phyloP scores from a whole-genome alignment of 202 grass and related monocot genomes.

The Schoenoplectus tabernaemontani region DNA sequence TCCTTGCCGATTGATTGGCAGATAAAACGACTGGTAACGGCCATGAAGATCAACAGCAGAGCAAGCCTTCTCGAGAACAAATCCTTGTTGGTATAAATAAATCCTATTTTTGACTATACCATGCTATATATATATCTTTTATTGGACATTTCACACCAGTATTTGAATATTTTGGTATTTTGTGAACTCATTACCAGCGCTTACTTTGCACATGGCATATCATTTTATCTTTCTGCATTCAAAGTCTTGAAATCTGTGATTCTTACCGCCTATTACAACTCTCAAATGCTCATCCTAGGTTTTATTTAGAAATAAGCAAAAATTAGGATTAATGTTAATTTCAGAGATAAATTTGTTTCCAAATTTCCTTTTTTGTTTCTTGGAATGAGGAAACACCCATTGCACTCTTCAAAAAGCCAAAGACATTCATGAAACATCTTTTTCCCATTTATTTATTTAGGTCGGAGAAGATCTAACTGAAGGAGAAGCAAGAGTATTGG shows the following conservation, averaged over 20 bases:
- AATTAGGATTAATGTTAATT: neutral
- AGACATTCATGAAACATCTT: neutral
- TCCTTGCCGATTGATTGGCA: slow-evolving; percentile 66
- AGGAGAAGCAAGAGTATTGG: slow-evolving; percentile 51
- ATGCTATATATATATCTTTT: neutral
- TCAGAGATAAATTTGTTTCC: neutral
- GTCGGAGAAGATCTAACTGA: slow-evolving; percentile 64
- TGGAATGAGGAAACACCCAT: neutral
- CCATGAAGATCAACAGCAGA: slow-evolving; percentile 87
- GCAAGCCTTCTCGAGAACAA: slow-evolving; percentile 79
- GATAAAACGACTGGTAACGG: slow-evolving; percentile 55
- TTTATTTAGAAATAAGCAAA: neutral
- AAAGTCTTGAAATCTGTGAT: neutral
- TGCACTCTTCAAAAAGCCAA: neutral
- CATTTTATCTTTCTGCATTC: neutral
- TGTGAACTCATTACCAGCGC: neutral
- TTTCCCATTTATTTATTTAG: slow-evolving; percentile 24
- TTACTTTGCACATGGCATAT: neutral
- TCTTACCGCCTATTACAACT: neutral
- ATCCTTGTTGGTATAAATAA: slow-evolving; percentile 49
- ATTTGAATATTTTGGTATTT: neutral
- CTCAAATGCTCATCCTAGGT: neutral
- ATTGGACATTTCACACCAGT: neutral
- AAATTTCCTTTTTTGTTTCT: neutral
- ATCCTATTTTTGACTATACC: neutral